Conservation (phyloP, 768 basidiomycete genomes). For the Russula lepida region DNA sequence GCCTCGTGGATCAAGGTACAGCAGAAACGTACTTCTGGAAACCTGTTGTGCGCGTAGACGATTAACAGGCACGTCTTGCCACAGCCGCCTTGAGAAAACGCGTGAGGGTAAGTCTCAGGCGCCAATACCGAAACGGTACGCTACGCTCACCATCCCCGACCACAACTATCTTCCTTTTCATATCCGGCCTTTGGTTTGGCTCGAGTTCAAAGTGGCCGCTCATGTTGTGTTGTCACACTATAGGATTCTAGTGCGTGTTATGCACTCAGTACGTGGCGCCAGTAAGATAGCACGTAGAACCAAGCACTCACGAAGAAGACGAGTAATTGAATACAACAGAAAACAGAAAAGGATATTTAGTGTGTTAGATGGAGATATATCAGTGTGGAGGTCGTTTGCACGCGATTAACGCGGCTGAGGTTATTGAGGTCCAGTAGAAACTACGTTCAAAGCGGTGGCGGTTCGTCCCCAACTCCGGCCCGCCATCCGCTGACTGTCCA, state of each 20-base stretch:
- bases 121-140: conserved; percentile 22
- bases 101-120: conserved; percentile 21
- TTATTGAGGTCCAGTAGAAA: not conserved
- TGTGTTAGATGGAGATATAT: conserved; percentile 14
- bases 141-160: conserved; percentile 67
- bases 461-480: conserved; percentile 10
- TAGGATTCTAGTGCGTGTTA: not conserved
- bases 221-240: conserved; percentile 16
- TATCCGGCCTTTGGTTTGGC: conserved; percentile 45
- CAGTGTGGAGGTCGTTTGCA: conserved; percentile 1
- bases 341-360: not conserved
- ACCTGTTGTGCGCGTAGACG: conserved; percentile 93
- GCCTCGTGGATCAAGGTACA: conserved; percentile 11
- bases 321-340: conserved; percentile 1
- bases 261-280: not conserved
- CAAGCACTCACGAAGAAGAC: not conserved
- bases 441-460: not conserved
- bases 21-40: conserved; percentile 71
- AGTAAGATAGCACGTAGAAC: not conserved
- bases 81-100: conserved; percentile 50
- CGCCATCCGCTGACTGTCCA: conserved; percentile 5
- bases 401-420: conserved; percentile 1
- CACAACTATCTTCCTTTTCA: conserved; percentile 83
- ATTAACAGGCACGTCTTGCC: conserved; percentile 95
- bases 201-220: conserved; percentile 12